phyloP scores from a whole-genome alignment of 768 basidiomycete species.

The Plicaturopsis crispa region DNA sequence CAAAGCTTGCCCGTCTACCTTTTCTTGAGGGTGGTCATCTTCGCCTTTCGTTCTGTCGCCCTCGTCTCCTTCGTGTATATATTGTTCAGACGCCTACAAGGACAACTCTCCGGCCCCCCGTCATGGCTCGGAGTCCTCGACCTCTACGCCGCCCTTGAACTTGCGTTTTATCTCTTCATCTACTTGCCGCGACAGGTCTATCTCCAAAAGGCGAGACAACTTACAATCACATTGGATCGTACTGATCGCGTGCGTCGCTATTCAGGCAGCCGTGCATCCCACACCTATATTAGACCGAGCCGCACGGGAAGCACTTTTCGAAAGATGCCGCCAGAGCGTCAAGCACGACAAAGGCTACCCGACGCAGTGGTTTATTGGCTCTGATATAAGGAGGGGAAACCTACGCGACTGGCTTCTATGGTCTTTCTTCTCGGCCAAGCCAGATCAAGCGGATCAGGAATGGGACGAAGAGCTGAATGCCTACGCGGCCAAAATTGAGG shows the following conservation, averaged over 20 bases:
- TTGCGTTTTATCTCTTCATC: conserved; percentile 38
- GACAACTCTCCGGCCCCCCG: conserved; percentile 17
- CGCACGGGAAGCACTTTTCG: conserved; percentile 39
- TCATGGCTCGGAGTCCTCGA: conserved; percentile 16
- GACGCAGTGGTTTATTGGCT: conserved; percentile 47
- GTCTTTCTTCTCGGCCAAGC: conserved; percentile 45
- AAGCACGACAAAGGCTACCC: conserved; percentile 20
- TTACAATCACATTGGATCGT: neutral
- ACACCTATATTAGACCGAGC: conserved; percentile 28
- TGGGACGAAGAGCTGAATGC: conserved; percentile 45
- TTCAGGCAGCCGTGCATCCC: conserved; percentile 28
- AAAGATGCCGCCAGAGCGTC: conserved; percentile 28
- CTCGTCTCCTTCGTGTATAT: conserved; percentile 39
- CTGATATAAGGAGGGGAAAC: conserved; percentile 36
- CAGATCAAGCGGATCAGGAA: conserved; percentile 21
- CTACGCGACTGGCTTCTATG: conserved; percentile 57
- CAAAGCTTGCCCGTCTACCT: conserved; percentile 41
- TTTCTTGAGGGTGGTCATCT: conserved; percentile 40
- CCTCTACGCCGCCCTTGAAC: conserved; percentile 32
- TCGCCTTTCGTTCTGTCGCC: conserved; percentile 37
- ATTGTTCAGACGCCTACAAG: conserved; percentile 15
- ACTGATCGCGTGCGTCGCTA: neutral
- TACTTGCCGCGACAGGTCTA: conserved; percentile 37
- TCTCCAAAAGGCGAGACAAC: conserved; percentile 40
- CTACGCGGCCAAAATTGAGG: conserved; percentile 37